Base-by-base conservation (phyloP, 2,329 filamentous ascomycete genomes). In the Diatrype stigma region DNA sequence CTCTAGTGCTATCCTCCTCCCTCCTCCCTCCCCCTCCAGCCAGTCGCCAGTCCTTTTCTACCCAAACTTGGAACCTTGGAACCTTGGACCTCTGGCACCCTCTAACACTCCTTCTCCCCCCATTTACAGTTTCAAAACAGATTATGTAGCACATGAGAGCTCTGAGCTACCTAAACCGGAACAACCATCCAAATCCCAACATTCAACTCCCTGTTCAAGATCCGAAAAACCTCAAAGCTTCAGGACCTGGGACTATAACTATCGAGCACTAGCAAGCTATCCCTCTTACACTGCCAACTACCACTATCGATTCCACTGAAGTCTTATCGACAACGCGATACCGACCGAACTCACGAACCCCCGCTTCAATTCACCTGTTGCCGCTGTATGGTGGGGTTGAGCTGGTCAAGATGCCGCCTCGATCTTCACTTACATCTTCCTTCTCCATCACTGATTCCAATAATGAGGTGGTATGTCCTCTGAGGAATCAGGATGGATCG, bases 401-500 rank as follows among this genome's bases (percentile, higher is more conserved):
- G 52, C 57, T 56, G 55, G 73, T 77, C 77, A 80, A 79, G 74
- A 96, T 96, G 92, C 91, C 92, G 75, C 90, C 90, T 67, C 85
- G 90, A 80, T 84, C 88, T 64, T 86, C 89, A 60, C 80, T 96
- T 67, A 94, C 89, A 57, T 90, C 89, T 67, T 94, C 90, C 59
- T 96, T 96, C 72, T 92, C 90, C 60, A 89, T 96, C 65, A 89
- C 89, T 64, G 90, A 96, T 78, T 82, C 87, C 71, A 93, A 89
- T 72, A 95, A 95, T 72, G 93, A 97, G 75, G 94, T 99, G 68
- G 89, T 96, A 67, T 99, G 94, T 74, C 94, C 94, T 61, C 78
- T 99, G 72, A 86, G 85, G 67, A 96, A 96, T 70, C 92, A 96
- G 68, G 94, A 99, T 83, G 90, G 90, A 70, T 96, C 92, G 61